These are phyloP conservation scores for Phycomyces nitens DNA, from an alignment of 192 early-diverging fungal genomes.

Conservation along the genomic window DNA sequence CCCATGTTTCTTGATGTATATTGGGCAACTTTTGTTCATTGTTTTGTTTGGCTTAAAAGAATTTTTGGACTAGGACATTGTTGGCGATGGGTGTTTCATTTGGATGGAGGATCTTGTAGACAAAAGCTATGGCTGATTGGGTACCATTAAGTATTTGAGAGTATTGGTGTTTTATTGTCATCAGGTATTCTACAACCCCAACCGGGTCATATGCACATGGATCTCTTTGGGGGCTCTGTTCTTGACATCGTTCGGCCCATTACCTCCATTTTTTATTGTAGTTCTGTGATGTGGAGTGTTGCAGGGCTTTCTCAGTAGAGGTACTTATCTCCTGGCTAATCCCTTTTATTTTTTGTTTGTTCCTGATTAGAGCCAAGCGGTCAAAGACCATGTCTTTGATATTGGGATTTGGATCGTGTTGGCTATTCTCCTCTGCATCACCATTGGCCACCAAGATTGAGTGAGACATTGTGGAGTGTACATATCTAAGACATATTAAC, in stretches of 20 bases:
- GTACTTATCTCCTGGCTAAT: too few species aligned
- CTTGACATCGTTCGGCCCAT: not conserved
- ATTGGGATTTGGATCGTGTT: not conserved
- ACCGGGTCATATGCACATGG: too few species aligned
- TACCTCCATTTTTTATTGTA: not conserved
- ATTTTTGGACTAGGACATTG: not conserved
- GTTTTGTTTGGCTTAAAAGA: slow-evolving; percentile 4
- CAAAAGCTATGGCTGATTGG: not conserved
- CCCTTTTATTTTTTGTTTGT: too few species aligned
- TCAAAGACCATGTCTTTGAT: not conserved
- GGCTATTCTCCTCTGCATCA: not conserved
- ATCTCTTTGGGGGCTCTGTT: not conserved
- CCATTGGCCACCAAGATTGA: slow-evolving; percentile 16
- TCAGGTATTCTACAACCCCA: too few species aligned
- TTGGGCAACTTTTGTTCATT: not conserved
- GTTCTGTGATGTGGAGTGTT: too few species aligned
- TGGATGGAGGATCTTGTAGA: not conserved
- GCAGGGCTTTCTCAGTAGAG: too few species aligned
- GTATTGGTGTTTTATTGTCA: too few species aligned
- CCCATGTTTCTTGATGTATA: slow-evolving; percentile 1
- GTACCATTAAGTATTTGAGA: too few species aligned
- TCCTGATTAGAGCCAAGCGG: slow-evolving; percentile 13
- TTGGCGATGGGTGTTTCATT: not conserved
- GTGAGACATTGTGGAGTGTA: slow-evolving; percentile 15
- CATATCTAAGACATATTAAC: too few species aligned